A percentile compares a stretch with the other conserved stretches of the same genome.
Conservation (phyloP, 2,329 filamentous ascomycete species). For the Colletotrichum trifolii region DNA sequence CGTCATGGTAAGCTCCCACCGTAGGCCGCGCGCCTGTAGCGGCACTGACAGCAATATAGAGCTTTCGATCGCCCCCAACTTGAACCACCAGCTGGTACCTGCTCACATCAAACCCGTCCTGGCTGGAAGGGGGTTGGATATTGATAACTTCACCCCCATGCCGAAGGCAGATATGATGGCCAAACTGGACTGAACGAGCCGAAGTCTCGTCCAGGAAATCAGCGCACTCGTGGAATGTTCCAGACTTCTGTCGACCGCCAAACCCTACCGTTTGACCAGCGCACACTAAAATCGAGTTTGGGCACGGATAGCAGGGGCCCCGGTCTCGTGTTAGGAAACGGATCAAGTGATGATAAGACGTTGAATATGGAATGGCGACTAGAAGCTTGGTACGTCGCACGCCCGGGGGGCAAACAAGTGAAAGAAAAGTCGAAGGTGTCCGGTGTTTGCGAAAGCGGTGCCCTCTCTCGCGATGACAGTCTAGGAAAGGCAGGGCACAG, state of each 20-base stretch:
- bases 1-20: slow-evolving; percentile 79
- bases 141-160: slow-evolving; percentile 92
- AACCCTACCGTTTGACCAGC: slow-evolving; percentile 37
- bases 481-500: slow-evolving; percentile 15
- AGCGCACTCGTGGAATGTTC: slow-evolving; percentile 35
- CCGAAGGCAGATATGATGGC: slow-evolving; percentile 97
- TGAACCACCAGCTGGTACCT: slow-evolving; percentile 91
- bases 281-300: slow-evolving; percentile 45
- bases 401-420: slow-evolving; percentile 42
- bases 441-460: slow-evolving; percentile 9
- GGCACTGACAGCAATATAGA: slow-evolving; percentile 63
- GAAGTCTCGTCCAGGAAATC: slow-evolving; percentile 46
- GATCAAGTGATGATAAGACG: slow-evolving; percentile 34
- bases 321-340: slow-evolving; percentile 21
- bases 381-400: slow-evolving; percentile 33
- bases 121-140: slow-evolving; percentile 83
- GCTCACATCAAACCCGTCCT: slow-evolving; percentile 81
- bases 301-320: slow-evolving; percentile 37
- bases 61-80: slow-evolving; percentile 90
- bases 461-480: slow-evolving; percentile 1
- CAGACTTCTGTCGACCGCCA: slow-evolving; percentile 31
- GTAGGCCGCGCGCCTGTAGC: not conserved
- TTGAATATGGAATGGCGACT: slow-evolving; percentile 39
- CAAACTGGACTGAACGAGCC: slow-evolving; percentile 83
- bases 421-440: slow-evolving; percentile 29